Base-by-base conservation (phyloP, 192 early-diverging fungal species). In the Glomus cerebriforme region DNA sequence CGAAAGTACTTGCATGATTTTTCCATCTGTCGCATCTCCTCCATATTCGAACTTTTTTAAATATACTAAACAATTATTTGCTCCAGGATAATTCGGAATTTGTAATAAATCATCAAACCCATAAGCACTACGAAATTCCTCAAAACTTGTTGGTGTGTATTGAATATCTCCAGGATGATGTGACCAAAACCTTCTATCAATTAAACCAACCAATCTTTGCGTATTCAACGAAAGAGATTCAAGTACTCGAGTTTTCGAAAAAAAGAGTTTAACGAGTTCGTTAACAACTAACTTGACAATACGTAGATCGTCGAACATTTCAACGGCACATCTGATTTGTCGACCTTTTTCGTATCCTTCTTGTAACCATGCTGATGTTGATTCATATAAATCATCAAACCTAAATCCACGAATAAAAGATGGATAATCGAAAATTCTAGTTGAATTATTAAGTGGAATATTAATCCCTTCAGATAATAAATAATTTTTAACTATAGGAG, bases 141-240 rank as follows among this genome's bases (percentile, higher is more conserved):
- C 66, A 39, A 68, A 68, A 37, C 66, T 68, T 22, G 66, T 68
- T 22, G 66, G 66, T 37, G 66, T 68, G n/a, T 68, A 68, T 68
- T 68, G 66, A 37, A 68, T 39, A n/a, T 68, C 31, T 24, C 34
- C 34, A 68, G 66, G 66, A 68, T 68, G 66, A 37, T 68, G 66
- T 37, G 66, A 24, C 66, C 66, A 68, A 68, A 68, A 68, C 22
- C 66, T 35, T 1, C 31, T 32, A 68, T 68, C 66, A 68, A 68
- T 68, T 22, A 39, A 68, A 24, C 66, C 66, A 22, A 68, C 9
- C 7, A 68, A 35, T 10, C 66, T 31, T 68, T 68, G 66, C 4
- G 66, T 68, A n/a, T 68, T 68, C 8, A 68, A 35, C 15, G 66
- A 68, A 68, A 68, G 66, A 39, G 35, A 39, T 8, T 68, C 31